phyloP scores from a whole-genome alignment of 1,139 yeast genomes.

The Entelexis sorbosivorans region DNA sequence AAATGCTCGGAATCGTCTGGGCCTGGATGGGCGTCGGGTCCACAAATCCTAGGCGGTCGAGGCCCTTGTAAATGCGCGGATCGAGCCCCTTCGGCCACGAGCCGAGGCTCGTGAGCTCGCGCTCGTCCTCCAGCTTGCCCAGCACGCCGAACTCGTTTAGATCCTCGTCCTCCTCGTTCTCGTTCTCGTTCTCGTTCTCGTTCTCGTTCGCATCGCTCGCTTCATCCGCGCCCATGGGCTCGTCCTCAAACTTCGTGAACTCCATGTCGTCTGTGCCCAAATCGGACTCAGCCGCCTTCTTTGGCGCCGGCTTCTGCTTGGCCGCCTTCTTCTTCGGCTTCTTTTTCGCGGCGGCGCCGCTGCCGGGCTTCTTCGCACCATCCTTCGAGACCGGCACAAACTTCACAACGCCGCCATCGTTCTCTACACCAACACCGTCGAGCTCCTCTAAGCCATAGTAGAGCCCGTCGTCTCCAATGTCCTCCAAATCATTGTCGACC shows the following conservation, averaged over 20 bases:
- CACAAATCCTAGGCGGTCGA: conserved; percentile 38
- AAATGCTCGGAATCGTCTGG: conserved; percentile 61
- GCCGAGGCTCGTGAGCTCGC: conserved; percentile 24
- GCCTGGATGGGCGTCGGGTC: conserved; percentile 79
- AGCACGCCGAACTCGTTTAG: conserved; percentile 26
- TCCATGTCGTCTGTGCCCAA: background rate
- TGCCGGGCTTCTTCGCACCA: background rate
- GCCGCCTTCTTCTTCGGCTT: conserved; percentile 18
- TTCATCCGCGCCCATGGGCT: too few species aligned
- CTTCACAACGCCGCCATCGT: conserved; percentile 52
- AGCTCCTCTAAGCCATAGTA: conserved; percentile 74
- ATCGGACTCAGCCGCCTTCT: background rate
- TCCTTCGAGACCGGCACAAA: conserved; percentile 37
- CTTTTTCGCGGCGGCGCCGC: conserved; percentile 28
- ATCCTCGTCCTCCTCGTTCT: conserved; percentile 14
- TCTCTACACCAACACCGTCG: conserved; percentile 75
- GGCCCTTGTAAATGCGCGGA: conserved; percentile 28
- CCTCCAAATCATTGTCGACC: conserved; percentile 73
- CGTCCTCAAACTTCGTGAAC: conserved; percentile 19
- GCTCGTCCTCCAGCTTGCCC: conserved; percentile 11
- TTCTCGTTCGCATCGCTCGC: conserved; percentile 22
- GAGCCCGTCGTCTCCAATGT: conserved; percentile 80
- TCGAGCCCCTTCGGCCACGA: conserved; percentile 24
- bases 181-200: conserved; percentile 23
- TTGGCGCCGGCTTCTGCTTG: conserved; percentile 13